A percentile compares a stretch with the other conserved stretches of the same genome.
phyloP scores from a whole-genome alignment of 371 early-diverging fungal species.

The Mortierella sp. region DNA sequence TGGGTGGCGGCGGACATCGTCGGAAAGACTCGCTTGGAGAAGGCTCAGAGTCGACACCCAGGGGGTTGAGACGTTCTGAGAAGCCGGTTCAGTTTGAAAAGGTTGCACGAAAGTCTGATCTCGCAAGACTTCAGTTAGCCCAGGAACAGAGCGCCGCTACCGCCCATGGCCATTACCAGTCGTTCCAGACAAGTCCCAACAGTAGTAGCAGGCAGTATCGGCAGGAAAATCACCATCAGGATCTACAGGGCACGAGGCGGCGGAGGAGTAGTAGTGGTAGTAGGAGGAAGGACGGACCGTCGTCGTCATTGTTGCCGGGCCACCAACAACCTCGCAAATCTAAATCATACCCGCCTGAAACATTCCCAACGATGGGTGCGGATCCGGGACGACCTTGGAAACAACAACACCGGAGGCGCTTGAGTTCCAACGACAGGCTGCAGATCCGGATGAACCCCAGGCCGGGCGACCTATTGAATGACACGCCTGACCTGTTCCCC shows the following conservation, averaged over 20 bases:
- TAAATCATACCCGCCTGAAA: conserved; percentile 17
- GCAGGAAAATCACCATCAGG: background rate
- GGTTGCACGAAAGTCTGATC: conserved; percentile 19
- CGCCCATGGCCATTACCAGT: conserved; percentile 27
- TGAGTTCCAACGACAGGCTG: conserved; percentile 47
- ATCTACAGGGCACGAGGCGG: background rate
- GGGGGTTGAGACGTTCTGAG: conserved; percentile 26
- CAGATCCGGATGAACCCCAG: conserved; percentile 53
- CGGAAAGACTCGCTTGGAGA: background rate
- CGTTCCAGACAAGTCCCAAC: conserved; percentile 15
- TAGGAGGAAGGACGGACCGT: background rate
- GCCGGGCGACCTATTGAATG: conserved; percentile 32
- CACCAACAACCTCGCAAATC: conserved; percentile 29
- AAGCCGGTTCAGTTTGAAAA: conserved; percentile 29
- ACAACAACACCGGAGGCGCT: conserved; percentile 17
- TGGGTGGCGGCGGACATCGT: background rate
- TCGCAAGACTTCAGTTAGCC: conserved; percentile 20
- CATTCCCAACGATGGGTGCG: background rate
- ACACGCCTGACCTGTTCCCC: conserved; percentile 36
- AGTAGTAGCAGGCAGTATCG: conserved; percentile 3
- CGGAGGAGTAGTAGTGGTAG: background rate
- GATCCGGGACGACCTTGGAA: background rate
- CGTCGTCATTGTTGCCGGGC: background rate
- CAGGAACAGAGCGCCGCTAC: conserved; percentile 22
- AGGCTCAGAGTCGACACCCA: background rate